phyloP scores from a whole-genome alignment of 2,329 filamentous ascomycete genomes.

The Penicillium sumatraense region DNA sequence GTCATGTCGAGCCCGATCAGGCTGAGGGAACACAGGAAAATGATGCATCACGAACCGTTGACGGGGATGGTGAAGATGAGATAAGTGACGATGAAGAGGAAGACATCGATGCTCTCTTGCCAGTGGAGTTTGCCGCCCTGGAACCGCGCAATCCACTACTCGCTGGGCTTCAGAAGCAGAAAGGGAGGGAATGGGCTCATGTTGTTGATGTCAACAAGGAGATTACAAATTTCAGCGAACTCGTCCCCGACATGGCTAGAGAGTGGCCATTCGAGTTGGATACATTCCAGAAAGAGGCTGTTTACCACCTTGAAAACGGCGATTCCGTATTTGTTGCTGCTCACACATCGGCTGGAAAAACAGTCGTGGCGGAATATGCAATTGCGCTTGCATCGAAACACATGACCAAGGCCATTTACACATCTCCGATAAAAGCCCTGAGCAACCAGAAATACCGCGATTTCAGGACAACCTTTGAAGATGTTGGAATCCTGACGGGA shows the following conservation, averaged over 20 bases:
- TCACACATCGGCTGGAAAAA: constrained; percentile 97
- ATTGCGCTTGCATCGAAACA: constrained; percentile 96
- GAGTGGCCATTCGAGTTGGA: constrained; percentile 98
- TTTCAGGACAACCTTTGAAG: constrained; percentile 86
- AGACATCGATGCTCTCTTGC: constrained; percentile 83
- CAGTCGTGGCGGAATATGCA: constrained; percentile 96
- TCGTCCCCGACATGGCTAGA: constrained; percentile 94
- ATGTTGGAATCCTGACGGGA: constrained; percentile 94
- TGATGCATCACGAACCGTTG: constrained; percentile 32
- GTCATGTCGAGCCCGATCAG: constrained; percentile 52
- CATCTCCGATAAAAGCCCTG: constrained; percentile 95
- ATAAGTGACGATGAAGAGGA: constrained; percentile 45
- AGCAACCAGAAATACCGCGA: constrained; percentile 99
- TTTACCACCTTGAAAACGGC: constrained; percentile 94
- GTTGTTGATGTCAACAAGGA: constrained; percentile 95
- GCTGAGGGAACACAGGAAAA: constrained; percentile 51
- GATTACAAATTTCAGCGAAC: constrained; percentile 89
- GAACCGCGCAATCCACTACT: constrained; percentile 81
- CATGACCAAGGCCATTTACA: constrained; percentile 99
- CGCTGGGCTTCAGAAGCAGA: constrained; percentile 71
- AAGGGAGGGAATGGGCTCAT: constrained; percentile 91
- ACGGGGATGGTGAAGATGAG: constrained; percentile 30
- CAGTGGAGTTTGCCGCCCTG: constrained; percentile 89
- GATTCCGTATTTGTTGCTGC: constrained; percentile 98
- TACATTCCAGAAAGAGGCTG: constrained; percentile 97